Evolutionary conservation across 2,329 filamentous ascomycete species (phyloP), one percentile per base, ranked within the genome.

Genomic region (Periglandula ipomoeae): DNA sequence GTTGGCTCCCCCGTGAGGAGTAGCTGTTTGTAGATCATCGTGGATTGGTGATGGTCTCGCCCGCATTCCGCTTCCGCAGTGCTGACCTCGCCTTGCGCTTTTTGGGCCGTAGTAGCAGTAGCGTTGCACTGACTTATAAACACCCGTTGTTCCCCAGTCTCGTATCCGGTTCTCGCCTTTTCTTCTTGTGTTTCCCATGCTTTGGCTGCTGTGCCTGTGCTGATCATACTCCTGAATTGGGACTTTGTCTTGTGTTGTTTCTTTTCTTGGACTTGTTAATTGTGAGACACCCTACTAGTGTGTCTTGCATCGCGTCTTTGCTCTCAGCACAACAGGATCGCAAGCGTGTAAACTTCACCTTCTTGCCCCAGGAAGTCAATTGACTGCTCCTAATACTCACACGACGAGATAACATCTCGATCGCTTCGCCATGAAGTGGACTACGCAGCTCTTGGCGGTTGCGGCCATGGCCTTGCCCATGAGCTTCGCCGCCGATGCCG

Each of bases 341-440:
- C 30, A 32, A 15, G 30, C 4, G 11, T 15, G 30, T 15, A 15
- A 32, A 15, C 11, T 5, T 13, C 5, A 32, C 11, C 17, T 10
- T 11, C 20, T 38, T 22, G 3, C 13, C 37, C 17, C 9, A 20
- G 9, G 8, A 22, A 23, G 19, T 10, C 19, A 22, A 39, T 22
- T 23, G 37, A 39, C 5, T 39, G 19, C 6, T 23, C 20, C 5
- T 2, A 5, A 4, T 23, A 10, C 13, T 3, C 37, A 13, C 37
- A 39, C 20, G 26, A 2, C 15, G 7, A n/a, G 20, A 6, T 8
- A 23, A 19, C 43, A 35, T 10, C 10, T 17, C 20, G 19, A 39
- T 22, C 37, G 37, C 37, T 11, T 30, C 35, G 23, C 38, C 52
- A 62, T 62, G 61, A 58, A 53, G 54, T 46, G 53, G 52, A 49